Base-by-base conservation (phyloP, 2,329 filamentous ascomycete species). In the Chrysosporium queenslandicum region DNA sequence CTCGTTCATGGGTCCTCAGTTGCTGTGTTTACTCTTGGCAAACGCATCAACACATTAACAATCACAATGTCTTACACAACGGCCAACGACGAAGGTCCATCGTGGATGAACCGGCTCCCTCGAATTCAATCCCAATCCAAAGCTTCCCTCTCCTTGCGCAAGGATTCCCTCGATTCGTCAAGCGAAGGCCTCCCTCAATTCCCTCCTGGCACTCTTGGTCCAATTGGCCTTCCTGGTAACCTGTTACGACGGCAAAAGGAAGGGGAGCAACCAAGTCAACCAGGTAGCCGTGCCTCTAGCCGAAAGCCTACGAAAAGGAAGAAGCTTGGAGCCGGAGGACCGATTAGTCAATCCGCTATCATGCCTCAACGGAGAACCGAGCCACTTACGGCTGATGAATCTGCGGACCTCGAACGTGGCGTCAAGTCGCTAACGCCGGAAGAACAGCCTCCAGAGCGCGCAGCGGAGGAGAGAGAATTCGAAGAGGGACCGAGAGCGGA, bases 1-100 rank as follows among this genome's bases (percentile, higher is more conserved):
- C 71, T 97, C 34, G 87, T 98, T 1, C 92, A 98, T 63, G 92
- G 92, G 20, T 97, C 92, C n/a, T 97, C 92, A 0, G 86, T 98
- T 60, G 92, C 92, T 4, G 92, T 98, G 7, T 98, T 98, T 63
- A 97, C 92, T 0, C 80, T 98, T 1, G 92, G 92, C 61, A 98
- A 97, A 70, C 90, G 87, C 56, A 98, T 98, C 78, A 97, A 97
- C 71, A 97, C 92, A 0, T 72, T 98, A 59, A 90, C 87, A 0
- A 77, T 98, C 55, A 96, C 92, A 52, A 87, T 98, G 80, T 96
- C 92, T 0, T 98, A 97, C 72, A 98, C 92, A 0, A 81, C 85
- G 56, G 89, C 84, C 16, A 86, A 86, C 47, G 91, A 95, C 52
- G 87, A 94, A 32, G 87, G 89, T 0, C 86, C 89, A 2, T 82